Evolutionary conservation across 495 filamentous ascomycete species (phyloP).

Genomic region (Xylaria curta): DNA sequence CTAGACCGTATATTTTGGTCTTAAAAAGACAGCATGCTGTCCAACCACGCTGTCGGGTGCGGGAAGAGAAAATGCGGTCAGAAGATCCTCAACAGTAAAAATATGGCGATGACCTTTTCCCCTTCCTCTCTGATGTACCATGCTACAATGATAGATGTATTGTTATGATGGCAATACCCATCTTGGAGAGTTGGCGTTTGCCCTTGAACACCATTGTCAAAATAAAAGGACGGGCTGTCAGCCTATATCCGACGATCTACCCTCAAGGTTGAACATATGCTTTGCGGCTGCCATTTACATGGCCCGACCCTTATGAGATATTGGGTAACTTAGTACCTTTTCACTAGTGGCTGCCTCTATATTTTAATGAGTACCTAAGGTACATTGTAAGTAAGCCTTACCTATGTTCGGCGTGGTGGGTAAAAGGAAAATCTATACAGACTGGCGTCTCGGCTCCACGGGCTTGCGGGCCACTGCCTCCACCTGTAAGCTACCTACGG

Average conservation of each 20-base stretch:
- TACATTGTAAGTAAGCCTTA: neutral
- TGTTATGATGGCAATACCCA: neutral
- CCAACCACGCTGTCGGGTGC: neutral
- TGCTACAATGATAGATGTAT: neutral
- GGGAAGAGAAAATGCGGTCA: slow-evolving; percentile 2
- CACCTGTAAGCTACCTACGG: neutral
- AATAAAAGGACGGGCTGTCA: neutral
- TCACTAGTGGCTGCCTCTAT: neutral
- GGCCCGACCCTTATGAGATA: neutral
- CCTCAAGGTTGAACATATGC: neutral
- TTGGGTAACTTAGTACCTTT: neutral
- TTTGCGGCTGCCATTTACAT: neutral
- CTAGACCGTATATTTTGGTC: neutral
- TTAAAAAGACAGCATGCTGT: neutral
- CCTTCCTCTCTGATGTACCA: neutral
- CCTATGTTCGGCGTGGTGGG: slow-evolving; percentile 1
- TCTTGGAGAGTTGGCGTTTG: neutral
- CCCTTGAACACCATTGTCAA: neutral
- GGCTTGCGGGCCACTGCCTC: slow-evolving; percentile 7
- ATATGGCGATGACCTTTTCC: neutral
- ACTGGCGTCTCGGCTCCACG: slow-evolving; percentile 14
- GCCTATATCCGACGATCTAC: neutral
- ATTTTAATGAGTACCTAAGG: neutral
- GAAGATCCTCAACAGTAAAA: neutral
- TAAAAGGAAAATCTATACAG: neutral